A percentile compares a stretch with the other conserved stretches of the same genome.
phyloP scores from a whole-genome alignment of 1,139 yeast genomes.

The Taphrina communis region DNA sequence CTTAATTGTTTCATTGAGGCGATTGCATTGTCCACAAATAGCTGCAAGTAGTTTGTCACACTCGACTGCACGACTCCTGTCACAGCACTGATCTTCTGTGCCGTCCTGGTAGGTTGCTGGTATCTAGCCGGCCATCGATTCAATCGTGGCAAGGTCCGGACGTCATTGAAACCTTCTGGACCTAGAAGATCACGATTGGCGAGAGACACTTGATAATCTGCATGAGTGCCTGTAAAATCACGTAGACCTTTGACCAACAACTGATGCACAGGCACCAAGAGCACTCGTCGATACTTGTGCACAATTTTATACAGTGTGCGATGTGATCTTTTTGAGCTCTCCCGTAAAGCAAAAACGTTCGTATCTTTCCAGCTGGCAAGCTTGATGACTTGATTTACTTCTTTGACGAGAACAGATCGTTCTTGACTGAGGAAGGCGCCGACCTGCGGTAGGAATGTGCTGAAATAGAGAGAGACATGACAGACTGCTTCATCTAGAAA shows the following conservation, averaged over 20 bases:
- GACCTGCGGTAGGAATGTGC: slow-evolving; percentile 64
- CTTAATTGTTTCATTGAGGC: slow-evolving; percentile 16
- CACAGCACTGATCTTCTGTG: slow-evolving; percentile 11
- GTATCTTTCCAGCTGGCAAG: slow-evolving; percentile 98
- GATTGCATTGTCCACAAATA: slow-evolving; percentile 26
- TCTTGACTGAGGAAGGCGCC: slow-evolving; percentile 57
- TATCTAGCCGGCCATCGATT: slow-evolving; percentile 7
- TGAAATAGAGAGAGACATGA: slow-evolving; percentile 69
- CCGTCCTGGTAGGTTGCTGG: not conserved
- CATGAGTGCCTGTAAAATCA: not conserved
- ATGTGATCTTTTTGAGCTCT: slow-evolving; percentile 90
- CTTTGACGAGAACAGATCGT: slow-evolving; percentile 70
- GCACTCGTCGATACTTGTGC: slow-evolving; percentile 73
- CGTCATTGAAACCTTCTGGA: not conserved
- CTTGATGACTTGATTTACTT: slow-evolving; percentile 79
- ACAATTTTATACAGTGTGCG: slow-evolving; percentile 80
- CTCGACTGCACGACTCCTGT: not conserved
- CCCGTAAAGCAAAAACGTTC: slow-evolving; percentile 88
- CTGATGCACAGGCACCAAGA: slow-evolving; percentile 61
- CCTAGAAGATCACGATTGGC: not conserved
- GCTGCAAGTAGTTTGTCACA: not conserved
- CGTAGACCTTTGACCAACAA: slow-evolving; percentile 68
- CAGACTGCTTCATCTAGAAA: slow-evolving; percentile 55
- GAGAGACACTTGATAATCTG: not conserved
- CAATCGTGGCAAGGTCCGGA: no score